Base-by-base conservation (phyloP, 2,329 filamentous ascomycete genomes). In the Nemania bipapillata region DNA sequence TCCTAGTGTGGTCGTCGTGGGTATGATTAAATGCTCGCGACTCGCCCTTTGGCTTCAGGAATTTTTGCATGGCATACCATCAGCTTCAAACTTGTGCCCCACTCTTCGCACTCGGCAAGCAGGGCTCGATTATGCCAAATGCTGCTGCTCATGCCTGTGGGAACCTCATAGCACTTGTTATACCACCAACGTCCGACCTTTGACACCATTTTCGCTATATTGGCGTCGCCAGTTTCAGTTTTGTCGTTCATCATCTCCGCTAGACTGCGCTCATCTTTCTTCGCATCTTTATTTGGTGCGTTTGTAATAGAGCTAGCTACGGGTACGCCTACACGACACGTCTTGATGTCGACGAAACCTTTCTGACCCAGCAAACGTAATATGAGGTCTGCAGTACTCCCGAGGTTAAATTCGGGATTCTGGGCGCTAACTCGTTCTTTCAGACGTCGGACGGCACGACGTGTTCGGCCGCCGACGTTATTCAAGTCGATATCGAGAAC, bases 111-210 rank as follows among this genome's bases (percentile, higher is more conserved):
- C 81, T 99, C 96, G 17, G 88, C 84, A 54, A 98, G 83, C 30
- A 98, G 81, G 9, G 86, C 86, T 63, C 86, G 87, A 77, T 97
- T 92, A 54, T 85, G 86, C 91, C 94, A 98, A 73, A 98, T 92
- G 78, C 91, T 87, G 53, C 83, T 82, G 55, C 83, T 81, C 57
- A 84, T 85, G 80, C 67, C 87, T 80, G 8, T 90, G 84, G 4
- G 87, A 85, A 65, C 86, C 80, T 97, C 95, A 79, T 97, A 98
- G 83, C 95, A 97, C 60, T 92, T 89, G 9, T 89, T 92, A 80
- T 97, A 98, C 96, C 96, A 99, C 93, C 95, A 98, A 50, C 96
- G 87, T 1, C 94, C 95, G 11, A 98, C 95, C 70, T 90, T 91
- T 17, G 94, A 91, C 24, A 98, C 94, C 86, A 97, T 97, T 77